Evolutionary conservation across 768 basidiomycete genomes (phyloP), one percentile per base, ranked within the genome.

Genomic region (Gymnopilus junonius): DNA sequence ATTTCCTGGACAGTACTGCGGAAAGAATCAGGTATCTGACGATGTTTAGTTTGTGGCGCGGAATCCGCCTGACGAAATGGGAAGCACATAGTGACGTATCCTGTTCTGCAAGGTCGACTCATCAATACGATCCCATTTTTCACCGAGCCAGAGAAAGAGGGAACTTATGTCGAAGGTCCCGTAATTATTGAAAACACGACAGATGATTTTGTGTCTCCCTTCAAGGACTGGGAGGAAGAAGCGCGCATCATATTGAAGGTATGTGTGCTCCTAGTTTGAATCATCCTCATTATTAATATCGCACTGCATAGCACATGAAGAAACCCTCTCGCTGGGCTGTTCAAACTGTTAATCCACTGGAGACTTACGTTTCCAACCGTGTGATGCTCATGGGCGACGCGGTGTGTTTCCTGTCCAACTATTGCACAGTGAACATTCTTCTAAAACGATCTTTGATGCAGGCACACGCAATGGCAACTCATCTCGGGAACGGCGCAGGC

Each of bases 91-190:
- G 77, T 89, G 8, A 80, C 79, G 3, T 90, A 90, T 69, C 82
- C 87, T 0, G 84, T 90, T 20, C 77, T 83, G 2, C 76, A 78
- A 37, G 87, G 87, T 8, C 80, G 76, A 59, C 71, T 80, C 55
- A 74, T 91, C 68, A 91, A 89, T 66, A 77, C 88, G 54, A 87
- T 81, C 8, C 85, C 85, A 0, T 86, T 87, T 65, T 74, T 71
- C 17, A 70, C 79, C 25, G 73, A 77, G n/a, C 79, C 80, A 59
- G 82, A 84, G 29, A 77, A 81, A 15, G 82, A 87, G 66, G 75
- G 77, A 54, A 83, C 83, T 0, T 65, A 69, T 7, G 83, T 77
- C 59, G 72, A 79, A 12, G 82, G 79, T 0, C 78, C 82, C 14
- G 85, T 83, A 83, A 78, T 86, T 10, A 73, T 74, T n/a, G 77